Base-by-base conservation (phyloP, 805 yeast species). In the Schwanniomyces sp. region DNA sequence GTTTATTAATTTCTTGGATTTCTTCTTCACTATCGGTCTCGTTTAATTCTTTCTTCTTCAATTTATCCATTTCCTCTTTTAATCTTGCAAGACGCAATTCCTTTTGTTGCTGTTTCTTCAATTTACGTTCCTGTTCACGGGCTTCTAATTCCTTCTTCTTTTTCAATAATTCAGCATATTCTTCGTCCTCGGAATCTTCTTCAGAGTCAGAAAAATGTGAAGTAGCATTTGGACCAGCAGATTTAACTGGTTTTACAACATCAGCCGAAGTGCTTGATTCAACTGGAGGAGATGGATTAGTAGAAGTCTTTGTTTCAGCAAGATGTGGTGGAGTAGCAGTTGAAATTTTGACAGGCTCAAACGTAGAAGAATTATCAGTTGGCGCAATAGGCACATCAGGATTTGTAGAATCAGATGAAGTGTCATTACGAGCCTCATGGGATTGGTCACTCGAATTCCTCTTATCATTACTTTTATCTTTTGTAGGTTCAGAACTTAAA, bases 81-180 rank as follows among this genome's bases (percentile, higher is more conserved):
- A 84, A 64, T 51, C 76, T 74, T 2, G 84, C 86, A 46, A 82
- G 56, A 52, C 83, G 72, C 10, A 79, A 85, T 51, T 82, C 88
- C 56, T 80, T 83, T 7, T 80, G 85, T 28, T 75, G 75, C 52
- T 78, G 78, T 61, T 77, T 82, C 61, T 76, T 80, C 50, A 68
- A 58, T 49, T 76, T 77, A 43, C 80, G 61, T 40, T 69, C 72
- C 42, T 65, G 55, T 44, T 72, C 74, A 40, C 70, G 66, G 3
- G 65, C 68, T 53, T 79, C 84, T 68, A 74, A 51, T 44, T 67
- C 76, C 62, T 61, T 69, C 50, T 67, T 66, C 40, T 75, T 73
- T 53, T 70, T 70, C 57, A 67, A 64, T 46, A 80, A 76, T 7
- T 75, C 81, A 25, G 75, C 76, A 54, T 80, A 77, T 45, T 73